Conservation (phyloP, 331 rosid genomes). For the Spiraea crenata region DNA sequence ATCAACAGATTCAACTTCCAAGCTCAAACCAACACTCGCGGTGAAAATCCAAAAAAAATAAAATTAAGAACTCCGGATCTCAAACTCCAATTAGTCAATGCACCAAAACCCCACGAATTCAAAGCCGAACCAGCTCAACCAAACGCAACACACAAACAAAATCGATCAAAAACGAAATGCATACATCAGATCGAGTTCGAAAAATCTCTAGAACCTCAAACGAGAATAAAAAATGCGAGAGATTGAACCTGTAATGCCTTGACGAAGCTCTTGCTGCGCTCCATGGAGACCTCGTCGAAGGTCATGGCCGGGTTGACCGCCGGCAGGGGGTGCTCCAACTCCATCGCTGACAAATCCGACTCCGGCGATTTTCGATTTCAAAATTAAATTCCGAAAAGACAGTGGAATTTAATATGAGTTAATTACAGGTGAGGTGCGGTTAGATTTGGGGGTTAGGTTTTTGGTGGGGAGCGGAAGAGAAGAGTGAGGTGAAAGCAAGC, state of each 20-base stretch:
- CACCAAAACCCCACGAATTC: background rate
- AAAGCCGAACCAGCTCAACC: background rate
- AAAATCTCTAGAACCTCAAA: too few relatives aligned
- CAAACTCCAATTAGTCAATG: background rate
- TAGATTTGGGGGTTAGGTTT: slow-evolving; percentile 31
- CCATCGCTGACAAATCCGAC: slow-evolving; percentile 38
- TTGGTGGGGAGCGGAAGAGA: slow-evolving; percentile 18
- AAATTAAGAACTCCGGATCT: background rate
- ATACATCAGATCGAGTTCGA: slow-evolving; percentile 32
- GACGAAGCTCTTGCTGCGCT: slow-evolving; percentile 75
- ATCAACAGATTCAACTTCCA: background rate
- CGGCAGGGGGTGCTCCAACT: slow-evolving; percentile 50
- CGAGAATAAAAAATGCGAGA: background rate
- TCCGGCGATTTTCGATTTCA: background rate
- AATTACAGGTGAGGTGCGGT: slow-evolving; percentile 1
- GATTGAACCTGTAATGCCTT: slow-evolving; percentile 74
- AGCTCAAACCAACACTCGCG: background rate
- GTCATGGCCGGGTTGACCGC: slow-evolving; percentile 66
- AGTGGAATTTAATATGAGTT: background rate
- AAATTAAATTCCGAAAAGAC: slow-evolving; percentile 3
- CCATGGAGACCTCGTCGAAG: slow-evolving; percentile 84
- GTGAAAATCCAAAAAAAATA: background rate
- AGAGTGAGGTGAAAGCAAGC: slow-evolving; percentile 51
- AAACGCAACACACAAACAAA: slow-evolving; percentile 11
- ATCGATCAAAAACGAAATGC: background rate